Base-by-base conservation (phyloP, 2,329 filamentous ascomycete genomes). In the Arthrobotrys sinensis region DNA sequence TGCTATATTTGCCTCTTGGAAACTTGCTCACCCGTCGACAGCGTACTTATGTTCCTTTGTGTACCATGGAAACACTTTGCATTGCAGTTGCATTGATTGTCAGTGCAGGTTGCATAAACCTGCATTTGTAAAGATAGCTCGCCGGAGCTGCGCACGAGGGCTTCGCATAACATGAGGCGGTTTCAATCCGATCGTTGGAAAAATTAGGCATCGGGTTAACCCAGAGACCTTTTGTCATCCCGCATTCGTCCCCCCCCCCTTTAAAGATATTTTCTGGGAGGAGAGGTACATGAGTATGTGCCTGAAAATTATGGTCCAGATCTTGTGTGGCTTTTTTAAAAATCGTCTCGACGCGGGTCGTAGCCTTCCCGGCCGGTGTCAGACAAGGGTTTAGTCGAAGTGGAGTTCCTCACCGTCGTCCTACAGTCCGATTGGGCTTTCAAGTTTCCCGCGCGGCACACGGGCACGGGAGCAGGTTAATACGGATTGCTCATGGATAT, bases 281-380 rank as follows among this genome's bases (percentile, higher is more conserved):
- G 14, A 36, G 16, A 28, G 24, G 10, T 52, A 32, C 19, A 21
- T 48, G 6, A 16, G 52, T 36, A 55, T 16, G n/a, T 45, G 12
- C 52, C 52, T 38, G n/a, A 43, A 40, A 40, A 60, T n/a, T 16
- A 24, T 14, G 19, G 32, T 60, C 36, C 16, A 43, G 53, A 60
- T 60, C 11, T 1, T 40, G 28, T 10, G 52, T 32, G 24, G 28
- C 21, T 38, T 38, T 55, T n/a, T 52, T n/a, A 12, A 52, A 34
- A 34, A 21, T 11, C 28, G 34, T 60, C 53, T 43, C n/a, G 5
- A 19, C 36, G 10, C 40, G 36, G 34, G 36, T 16, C 53, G 34
- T 60, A 40, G 53, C 53, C 53, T 60, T 60, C 53, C 53, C n/a
- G 53, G n/a, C 34, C 53, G 53, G 36, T 43, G 16, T 60, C 36